phyloP scores from a whole-genome alignment of 352 stramenopile species.

The Pythium folliculosum region DNA sequence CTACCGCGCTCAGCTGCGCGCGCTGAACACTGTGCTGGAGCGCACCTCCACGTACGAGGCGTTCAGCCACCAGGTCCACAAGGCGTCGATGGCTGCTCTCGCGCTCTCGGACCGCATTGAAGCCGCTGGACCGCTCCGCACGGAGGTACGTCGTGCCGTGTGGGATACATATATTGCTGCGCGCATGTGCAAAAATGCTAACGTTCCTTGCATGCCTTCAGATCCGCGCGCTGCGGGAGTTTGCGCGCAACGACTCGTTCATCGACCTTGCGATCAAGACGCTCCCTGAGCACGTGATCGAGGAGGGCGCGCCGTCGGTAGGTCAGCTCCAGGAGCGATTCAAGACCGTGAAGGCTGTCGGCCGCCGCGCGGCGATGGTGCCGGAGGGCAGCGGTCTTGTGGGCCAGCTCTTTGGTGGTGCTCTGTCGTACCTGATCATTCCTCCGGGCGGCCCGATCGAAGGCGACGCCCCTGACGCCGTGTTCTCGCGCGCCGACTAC shows the following conservation, averaged over 20 bases:
- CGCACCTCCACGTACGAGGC: slow-evolving; percentile 80
- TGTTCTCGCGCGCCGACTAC: slow-evolving; percentile 83
- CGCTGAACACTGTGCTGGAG: slow-evolving; percentile 68
- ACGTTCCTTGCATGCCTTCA: slow-evolving; percentile 2
- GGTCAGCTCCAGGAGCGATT: slow-evolving; percentile 83
- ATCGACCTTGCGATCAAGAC: slow-evolving; percentile 71
- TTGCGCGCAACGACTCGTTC: slow-evolving; percentile 71
- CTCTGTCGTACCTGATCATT: slow-evolving; percentile 77
- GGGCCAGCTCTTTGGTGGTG: slow-evolving; percentile 69
- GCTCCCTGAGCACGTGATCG: slow-evolving; percentile 57
- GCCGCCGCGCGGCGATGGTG: slow-evolving; percentile 65
- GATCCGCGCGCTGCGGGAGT: slow-evolving; percentile 69
- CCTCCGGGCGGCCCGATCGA: slow-evolving; percentile 76
- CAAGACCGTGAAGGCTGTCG: slow-evolving; percentile 74
- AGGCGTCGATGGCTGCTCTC: slow-evolving; percentile 76
- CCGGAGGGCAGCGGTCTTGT: slow-evolving; percentile 70
- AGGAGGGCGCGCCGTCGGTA: slow-evolving; percentile 72
- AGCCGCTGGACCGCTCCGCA: slow-evolving; percentile 63
- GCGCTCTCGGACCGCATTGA: slow-evolving; percentile 82
- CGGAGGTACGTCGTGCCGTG: slow-evolving; percentile 36
- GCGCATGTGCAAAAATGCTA: background rate
- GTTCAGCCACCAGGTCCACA: slow-evolving; percentile 86
- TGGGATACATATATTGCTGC: too few species aligned
- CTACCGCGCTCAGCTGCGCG: slow-evolving; percentile 65
- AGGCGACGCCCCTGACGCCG: slow-evolving; percentile 65